Percentiles rank a stretch among this genome's conserved stretches.
Evolutionary conservation across 1,284 basidiomycete species (phyloP).

Genomic region (Inonotus hispidus): DNA sequence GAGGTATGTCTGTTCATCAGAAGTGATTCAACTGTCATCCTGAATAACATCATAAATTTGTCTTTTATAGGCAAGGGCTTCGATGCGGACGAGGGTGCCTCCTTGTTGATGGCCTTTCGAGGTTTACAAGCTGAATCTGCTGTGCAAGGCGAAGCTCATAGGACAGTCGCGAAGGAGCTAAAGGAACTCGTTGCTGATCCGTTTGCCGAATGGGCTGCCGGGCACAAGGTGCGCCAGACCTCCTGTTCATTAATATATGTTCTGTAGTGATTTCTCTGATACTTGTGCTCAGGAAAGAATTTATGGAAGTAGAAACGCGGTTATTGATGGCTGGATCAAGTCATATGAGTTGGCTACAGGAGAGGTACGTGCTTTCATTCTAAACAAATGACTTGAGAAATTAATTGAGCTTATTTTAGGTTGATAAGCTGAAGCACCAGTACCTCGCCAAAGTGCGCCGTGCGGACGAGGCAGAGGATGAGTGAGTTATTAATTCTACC

Average conservation of each 20-base stretch:
- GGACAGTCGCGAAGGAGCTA: slow-evolving; percentile 61
- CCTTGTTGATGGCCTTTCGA: slow-evolving; percentile 70
- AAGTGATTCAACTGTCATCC: neutral
- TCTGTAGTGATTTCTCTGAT: neutral
- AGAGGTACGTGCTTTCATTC: slow-evolving; percentile 39
- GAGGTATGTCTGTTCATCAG: slow-evolving; percentile 39
- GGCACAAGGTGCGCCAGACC: slow-evolving; percentile 48
- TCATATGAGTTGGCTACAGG: slow-evolving; percentile 58
- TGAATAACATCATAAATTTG: neutral
- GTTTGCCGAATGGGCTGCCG: slow-evolving; percentile 66
- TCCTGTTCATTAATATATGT: slow-evolving; percentile 1
- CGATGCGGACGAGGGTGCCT: slow-evolving; percentile 71
- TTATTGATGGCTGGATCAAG: slow-evolving; percentile 67
- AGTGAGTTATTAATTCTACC: slow-evolving; percentile 46
- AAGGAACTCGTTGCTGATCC: slow-evolving; percentile 64
- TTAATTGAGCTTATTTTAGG: slow-evolving; percentile 26
- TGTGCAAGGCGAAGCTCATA: slow-evolving; percentile 63
- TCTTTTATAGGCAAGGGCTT: slow-evolving; percentile 53
- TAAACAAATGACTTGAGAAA: neutral
- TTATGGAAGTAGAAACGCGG: slow-evolving; percentile 45
- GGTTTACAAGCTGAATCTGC: slow-evolving; percentile 68
- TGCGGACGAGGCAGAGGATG: slow-evolving; percentile 87
- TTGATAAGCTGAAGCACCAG: slow-evolving; percentile 64
- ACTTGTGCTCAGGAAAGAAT: slow-evolving; percentile 47
- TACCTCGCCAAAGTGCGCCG: slow-evolving; percentile 75